Evolutionary conservation across 805 yeast genomes (phyloP).

Genomic region (Ogataea thermomethanolica): DNA sequence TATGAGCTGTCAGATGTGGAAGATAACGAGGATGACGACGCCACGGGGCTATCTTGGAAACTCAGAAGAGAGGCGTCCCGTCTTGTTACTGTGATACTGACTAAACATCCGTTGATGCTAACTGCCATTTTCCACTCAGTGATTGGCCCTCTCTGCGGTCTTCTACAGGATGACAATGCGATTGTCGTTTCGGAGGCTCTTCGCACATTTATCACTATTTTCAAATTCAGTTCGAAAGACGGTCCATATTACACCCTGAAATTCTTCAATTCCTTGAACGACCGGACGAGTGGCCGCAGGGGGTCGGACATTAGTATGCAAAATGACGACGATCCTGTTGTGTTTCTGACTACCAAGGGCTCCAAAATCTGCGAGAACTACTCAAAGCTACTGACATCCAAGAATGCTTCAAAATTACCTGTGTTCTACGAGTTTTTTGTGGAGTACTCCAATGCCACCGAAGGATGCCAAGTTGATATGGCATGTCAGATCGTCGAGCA

Average conservation of each 20-base stretch:
- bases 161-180: slow-evolving; percentile 43
- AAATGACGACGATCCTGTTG: slow-evolving; percentile 30
- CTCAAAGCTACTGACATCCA: slow-evolving; percentile 13
- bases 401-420: slow-evolving; percentile 15
- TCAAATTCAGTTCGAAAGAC: slow-evolving; percentile 30
- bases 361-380: slow-evolving; percentile 20
- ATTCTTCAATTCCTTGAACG: slow-evolving; percentile 24
- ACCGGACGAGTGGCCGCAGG: slow-evolving; percentile 22
- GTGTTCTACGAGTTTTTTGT: slow-evolving; percentile 25
- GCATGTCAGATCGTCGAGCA: slow-evolving; percentile 16
- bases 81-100: slow-evolving; percentile 39
- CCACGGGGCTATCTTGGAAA: slow-evolving; percentile 52
- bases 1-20: slow-evolving; percentile 38
- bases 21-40: slow-evolving; percentile 45
- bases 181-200: slow-evolving; percentile 51
- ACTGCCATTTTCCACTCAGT: slow-evolving; percentile 33
- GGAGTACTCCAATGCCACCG: slow-evolving; percentile 26
- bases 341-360: slow-evolving; percentile 11
- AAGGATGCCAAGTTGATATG: slow-evolving; percentile 25
- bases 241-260: slow-evolving; percentile 33
- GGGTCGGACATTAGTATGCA: slow-evolving; percentile 41
- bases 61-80: slow-evolving; percentile 51
- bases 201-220: slow-evolving; percentile 40
- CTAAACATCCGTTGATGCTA: slow-evolving; percentile 36
- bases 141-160: slow-evolving; percentile 32